Conservation (phyloP, 805 yeast species). For the Saccharomycodes ludwigii region DNA sequence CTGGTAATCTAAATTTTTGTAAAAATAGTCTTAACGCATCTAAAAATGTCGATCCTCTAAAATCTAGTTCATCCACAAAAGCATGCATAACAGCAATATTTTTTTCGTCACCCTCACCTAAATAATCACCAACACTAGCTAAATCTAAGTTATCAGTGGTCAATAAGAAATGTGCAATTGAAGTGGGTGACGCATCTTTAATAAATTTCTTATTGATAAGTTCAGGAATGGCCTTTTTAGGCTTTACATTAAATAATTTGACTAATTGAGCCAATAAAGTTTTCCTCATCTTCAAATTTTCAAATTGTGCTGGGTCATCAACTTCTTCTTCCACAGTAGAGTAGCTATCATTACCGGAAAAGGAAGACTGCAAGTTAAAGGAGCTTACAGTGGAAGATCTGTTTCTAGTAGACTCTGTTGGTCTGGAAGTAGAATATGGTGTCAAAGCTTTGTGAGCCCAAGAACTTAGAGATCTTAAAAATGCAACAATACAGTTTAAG, state of each 20-base stretch:
- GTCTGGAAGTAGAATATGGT: conserved; percentile 13
- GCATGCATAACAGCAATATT: conserved; percentile 83
- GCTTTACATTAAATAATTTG: conserved; percentile 69
- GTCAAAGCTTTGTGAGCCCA: conserved; percentile 70
- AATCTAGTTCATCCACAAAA: conserved; percentile 81
- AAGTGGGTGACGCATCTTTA: conserved; percentile 42
- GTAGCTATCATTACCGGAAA: conserved; percentile 8
- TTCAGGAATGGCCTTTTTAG: conserved; percentile 62
- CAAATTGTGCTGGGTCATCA: conserved; percentile 79
- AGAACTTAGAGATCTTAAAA: conserved; percentile 64
- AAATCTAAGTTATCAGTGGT: conserved; percentile 72
- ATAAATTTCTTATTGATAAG: conserved; percentile 57
- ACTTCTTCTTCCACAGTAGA: conserved; percentile 22
- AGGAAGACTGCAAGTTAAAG: conserved; percentile 7
- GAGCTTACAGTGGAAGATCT: conserved; percentile 6
- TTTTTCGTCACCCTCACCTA: conserved; percentile 78
- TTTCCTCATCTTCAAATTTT: conserved; percentile 69
- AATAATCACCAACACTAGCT: conserved; percentile 74
- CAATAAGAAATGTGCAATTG: conserved; percentile 65
- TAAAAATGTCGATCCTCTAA: conserved; percentile 54
- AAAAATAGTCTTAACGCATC: conserved; percentile 77
- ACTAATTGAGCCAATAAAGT: conserved; percentile 70
- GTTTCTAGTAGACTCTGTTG: conserved; percentile 3
- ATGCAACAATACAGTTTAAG: conserved; percentile 67
- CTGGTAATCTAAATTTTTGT: conserved; percentile 88